Conservation (phyloP, 1,139 yeast species). For the Petasospora fabianii region DNA sequence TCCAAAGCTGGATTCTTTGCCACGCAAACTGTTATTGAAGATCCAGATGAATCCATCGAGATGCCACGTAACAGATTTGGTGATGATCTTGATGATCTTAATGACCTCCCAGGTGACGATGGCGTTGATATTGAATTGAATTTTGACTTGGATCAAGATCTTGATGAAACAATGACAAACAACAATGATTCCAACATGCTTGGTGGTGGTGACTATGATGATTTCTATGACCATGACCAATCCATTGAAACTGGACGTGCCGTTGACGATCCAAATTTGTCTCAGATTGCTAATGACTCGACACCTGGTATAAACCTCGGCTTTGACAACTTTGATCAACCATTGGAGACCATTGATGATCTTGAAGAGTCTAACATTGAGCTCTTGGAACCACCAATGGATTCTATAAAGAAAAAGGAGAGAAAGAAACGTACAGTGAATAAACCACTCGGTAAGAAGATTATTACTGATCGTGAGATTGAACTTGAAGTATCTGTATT, state of each 20-base stretch:
- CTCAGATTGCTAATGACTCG: constrained; percentile 12
- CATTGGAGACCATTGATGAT: constrained; percentile 20
- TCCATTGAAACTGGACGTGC: constrained; percentile 36
- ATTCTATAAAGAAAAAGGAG: constrained; percentile 6
- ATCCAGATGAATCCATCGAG: constrained; percentile 53
- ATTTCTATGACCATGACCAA: constrained; percentile 17
- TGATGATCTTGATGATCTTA: constrained; percentile 24
- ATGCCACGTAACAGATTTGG: constrained; percentile 43
- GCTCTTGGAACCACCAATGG: neutral
- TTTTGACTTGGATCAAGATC: constrained; percentile 28
- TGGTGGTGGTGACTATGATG: constrained; percentile 3
- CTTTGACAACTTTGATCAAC: constrained; percentile 16
- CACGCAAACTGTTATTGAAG: constrained; percentile 20
- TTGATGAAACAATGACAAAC: too few relatives aligned
- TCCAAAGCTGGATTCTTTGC: constrained; percentile 8
- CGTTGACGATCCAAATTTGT: constrained; percentile 26
- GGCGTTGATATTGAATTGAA: constrained; percentile 34
- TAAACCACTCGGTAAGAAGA: constrained; percentile 15
- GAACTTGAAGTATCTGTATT: constrained; percentile 23
- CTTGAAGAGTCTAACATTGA: constrained; percentile 8
- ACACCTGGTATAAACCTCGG: constrained; percentile 11
- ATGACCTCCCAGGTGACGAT: constrained; percentile 21
- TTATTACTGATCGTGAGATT: constrained; percentile 21
- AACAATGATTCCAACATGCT: constrained; percentile 7
- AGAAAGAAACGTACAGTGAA: constrained; percentile 13